A percentile compares a stretch with the other conserved stretches of the same genome.
phyloP scores from a whole-genome alignment of 2,329 filamentous ascomycete species.

The Thielaviopsis musarum region DNA sequence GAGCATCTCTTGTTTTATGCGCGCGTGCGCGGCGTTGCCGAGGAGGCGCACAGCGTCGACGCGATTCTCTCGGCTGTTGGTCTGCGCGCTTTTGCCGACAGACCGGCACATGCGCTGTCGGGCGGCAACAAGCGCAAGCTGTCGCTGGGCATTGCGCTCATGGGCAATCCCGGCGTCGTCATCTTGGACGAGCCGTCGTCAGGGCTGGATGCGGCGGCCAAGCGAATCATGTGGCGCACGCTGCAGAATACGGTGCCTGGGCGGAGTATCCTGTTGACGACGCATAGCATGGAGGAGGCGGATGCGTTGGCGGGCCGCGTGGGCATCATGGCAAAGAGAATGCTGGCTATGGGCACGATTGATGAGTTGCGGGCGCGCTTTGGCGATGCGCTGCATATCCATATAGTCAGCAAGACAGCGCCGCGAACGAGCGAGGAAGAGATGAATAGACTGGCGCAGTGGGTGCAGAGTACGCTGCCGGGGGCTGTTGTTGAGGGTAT shows the following conservation, averaged over 20 bases:
- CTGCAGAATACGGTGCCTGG: constrained; percentile 57
- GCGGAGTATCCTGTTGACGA: constrained; percentile 73
- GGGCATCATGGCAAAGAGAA: constrained; percentile 69
- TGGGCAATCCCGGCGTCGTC: constrained; percentile 78
- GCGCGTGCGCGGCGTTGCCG: constrained; percentile 57
- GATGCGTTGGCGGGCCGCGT: constrained; percentile 71
- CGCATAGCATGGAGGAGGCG: constrained; percentile 91
- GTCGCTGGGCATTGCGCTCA: constrained; percentile 72
- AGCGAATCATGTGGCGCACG: constrained; percentile 86
- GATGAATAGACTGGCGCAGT: constrained; percentile 47
- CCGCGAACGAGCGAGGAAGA: constrained; percentile 55
- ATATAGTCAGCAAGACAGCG: constrained; percentile 59
- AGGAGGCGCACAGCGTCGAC: constrained; percentile 60
- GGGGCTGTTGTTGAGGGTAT: constrained; percentile 45
- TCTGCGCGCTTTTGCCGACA: constrained; percentile 48
- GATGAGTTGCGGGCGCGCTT: constrained; percentile 57
- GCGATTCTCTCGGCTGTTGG: constrained; percentile 71
- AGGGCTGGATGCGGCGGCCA: constrained; percentile 79
- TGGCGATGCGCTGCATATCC: constrained; percentile 65
- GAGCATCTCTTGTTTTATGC: constrained; percentile 86
- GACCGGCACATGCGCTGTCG: constrained; percentile 65
- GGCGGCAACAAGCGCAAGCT: constrained; percentile 93
- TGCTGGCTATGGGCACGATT: constrained; percentile 70
- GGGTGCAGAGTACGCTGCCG: constrained; percentile 46
- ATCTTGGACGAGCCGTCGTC: constrained; percentile 79